Percentiles rank a stretch among this genome's conserved stretches.
phyloP scores from a whole-genome alignment of 2,329 filamentous ascomycete genomes.

The Botrytis byssoidea region DNA sequence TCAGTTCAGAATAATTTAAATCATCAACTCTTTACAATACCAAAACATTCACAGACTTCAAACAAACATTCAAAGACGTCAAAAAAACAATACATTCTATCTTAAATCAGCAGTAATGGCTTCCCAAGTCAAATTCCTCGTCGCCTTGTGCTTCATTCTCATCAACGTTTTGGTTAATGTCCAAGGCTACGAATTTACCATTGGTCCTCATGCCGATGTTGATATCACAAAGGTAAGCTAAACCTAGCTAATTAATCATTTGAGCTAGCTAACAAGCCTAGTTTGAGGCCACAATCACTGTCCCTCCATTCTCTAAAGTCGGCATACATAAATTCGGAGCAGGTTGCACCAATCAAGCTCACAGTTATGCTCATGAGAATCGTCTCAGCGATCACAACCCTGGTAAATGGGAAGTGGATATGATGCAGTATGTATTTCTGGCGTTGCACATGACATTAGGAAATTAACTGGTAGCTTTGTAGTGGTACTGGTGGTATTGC shows the following conservation, averaged over 20 bases:
- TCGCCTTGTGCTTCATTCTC: not conserved
- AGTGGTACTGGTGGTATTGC: not conserved
- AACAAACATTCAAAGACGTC: too few species aligned
- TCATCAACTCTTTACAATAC: not conserved
- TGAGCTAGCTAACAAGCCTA: slow-evolving; percentile 3
- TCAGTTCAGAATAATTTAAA: not conserved
- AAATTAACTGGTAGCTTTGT: not conserved
- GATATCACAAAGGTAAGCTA: not conserved
- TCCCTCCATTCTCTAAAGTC: slow-evolving; percentile 26
- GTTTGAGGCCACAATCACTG: slow-evolving; percentile 28
- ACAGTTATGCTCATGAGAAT: slow-evolving; percentile 27
- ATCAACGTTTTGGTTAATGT: not conserved
- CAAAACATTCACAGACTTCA: not conserved
- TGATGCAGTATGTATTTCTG: not conserved
- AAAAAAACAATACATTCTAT: not conserved
- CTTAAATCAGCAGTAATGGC: not conserved
- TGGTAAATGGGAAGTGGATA: slow-evolving; percentile 24
- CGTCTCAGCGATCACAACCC: slow-evolving; percentile 27
- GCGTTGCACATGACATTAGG: too few species aligned
- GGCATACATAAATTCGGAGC: slow-evolving; percentile 27
- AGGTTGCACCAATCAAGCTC: slow-evolving; percentile 26
- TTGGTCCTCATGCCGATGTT: not conserved
- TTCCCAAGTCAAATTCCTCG: not conserved
- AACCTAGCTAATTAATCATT: not conserved
- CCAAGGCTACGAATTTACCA: not conserved